These are phyloP conservation scores for Cadophora sp. DNA, from an alignment of 2,329 filamentous ascomycete genomes.

Conservation along the genomic window DNA sequence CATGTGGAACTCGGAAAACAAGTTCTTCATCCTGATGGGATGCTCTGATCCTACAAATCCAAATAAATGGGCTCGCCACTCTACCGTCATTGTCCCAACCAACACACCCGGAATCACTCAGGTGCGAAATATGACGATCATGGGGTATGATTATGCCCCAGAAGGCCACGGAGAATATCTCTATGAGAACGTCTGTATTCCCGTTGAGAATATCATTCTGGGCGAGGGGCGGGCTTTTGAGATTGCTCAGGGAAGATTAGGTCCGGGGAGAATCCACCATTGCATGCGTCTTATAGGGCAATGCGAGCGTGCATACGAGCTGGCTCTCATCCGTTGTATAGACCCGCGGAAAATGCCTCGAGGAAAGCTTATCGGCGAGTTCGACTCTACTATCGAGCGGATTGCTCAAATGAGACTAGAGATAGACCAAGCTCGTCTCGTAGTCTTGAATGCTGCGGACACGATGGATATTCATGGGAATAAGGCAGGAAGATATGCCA, in stretches of 20 bases:
- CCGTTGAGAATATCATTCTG: slow-evolving; percentile 50
- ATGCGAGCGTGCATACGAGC: slow-evolving; percentile 50
- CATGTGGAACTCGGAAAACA: slow-evolving; percentile 44
- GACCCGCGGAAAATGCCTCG: slow-evolving; percentile 48
- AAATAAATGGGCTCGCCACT: slow-evolving; percentile 49
- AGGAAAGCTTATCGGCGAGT: slow-evolving; percentile 49
- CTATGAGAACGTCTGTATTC: slow-evolving; percentile 50
- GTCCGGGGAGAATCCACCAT: slow-evolving; percentile 51
- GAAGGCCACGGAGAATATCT: slow-evolving; percentile 51
- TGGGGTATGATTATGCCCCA: slow-evolving; percentile 51
- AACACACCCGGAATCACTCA: slow-evolving; percentile 48
- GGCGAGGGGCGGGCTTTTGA: slow-evolving; percentile 51
- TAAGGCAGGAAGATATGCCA: slow-evolving; percentile 49
- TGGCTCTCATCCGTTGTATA: slow-evolving; percentile 48
- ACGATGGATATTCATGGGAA: slow-evolving; percentile 50
- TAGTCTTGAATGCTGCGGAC: slow-evolving; percentile 51
- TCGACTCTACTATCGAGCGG: slow-evolving; percentile 50
- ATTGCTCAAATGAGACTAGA: slow-evolving; percentile 51
- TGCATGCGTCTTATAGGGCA: slow-evolving; percentile 52
- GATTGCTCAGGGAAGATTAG: slow-evolving; percentile 50
- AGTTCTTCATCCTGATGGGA: slow-evolving; percentile 39
- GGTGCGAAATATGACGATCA: slow-evolving; percentile 49
- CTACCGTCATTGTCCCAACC: slow-evolving; percentile 48
- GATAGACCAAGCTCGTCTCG: slow-evolving; percentile 48
- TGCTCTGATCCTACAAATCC: slow-evolving; percentile 49